Evolutionary conservation across 805 yeast species (phyloP), one percentile per base, ranked within the genome.

Genomic region (Yarrowia osloensis): DNA sequence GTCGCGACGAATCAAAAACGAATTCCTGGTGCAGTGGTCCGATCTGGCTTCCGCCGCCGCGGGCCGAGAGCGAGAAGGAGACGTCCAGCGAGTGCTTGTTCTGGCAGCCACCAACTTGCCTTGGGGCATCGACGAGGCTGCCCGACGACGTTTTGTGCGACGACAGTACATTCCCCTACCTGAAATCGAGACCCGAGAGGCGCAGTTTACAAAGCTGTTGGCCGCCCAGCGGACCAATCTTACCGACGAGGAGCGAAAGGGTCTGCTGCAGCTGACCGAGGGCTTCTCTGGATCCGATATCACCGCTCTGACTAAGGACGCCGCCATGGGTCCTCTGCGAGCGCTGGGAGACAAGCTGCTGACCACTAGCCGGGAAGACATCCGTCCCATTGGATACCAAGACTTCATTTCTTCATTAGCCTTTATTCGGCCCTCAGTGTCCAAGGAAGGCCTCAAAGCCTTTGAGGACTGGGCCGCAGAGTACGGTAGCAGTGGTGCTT

Each of bases 111-210:
- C 98, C 0, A 95, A 94, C 75, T 76, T 94, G 69, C 99, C 99
- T 0, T 94, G 99, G 99, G 89, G 91, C 1, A 92, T 90, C 69
- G 99, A 94, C 77, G 98, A 95, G 74, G 98, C 98, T 2, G 98
- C 98, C 0, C 81, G 98, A 73, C 84, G 98, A 75, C 82, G 98
- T 70, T 94, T 94, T 77, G 96, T 91, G 7, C 85, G 96, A 73
- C 81, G 98, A 63, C 96, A 91, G 74, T 93, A 95, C 77, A 93
- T 95, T 66, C 98, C 98, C 4, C 80, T 95, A 54, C 98, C 99
- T 0, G 98, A 93, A 74, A 84, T 81, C 26, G 93, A 88, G 71
- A 91, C 98, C 1, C 80, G 98, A 67, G 78, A 81, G 62, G 84
- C 84, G 4, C 98, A 94, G 74, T 79, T 94, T 22, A 75, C 77